These are phyloP conservation scores for Coffea canephora DNA, from an alignment of 257 asterid species.

Conservation along the genomic window DNA sequence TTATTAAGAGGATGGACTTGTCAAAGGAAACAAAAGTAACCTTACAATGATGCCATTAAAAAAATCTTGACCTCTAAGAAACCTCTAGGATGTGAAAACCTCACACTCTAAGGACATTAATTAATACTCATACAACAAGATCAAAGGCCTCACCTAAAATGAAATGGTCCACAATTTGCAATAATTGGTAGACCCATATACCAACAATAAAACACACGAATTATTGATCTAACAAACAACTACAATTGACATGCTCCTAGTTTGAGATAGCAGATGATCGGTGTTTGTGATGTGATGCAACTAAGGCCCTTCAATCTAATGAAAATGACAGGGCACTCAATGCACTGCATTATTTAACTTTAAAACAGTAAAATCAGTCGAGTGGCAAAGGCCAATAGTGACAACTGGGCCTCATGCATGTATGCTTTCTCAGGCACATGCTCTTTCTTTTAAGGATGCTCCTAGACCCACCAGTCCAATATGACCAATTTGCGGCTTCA, in stretches of 20 bases:
- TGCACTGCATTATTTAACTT: constrained; percentile 33
- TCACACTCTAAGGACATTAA: background rate
- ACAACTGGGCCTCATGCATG: constrained; percentile 28
- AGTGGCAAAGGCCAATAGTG: constrained; percentile 47
- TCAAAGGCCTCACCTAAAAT: background rate
- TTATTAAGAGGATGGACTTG: background rate
- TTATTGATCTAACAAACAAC: background rate
- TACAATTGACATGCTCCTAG: background rate
- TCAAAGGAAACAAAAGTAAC: constrained; percentile 6
- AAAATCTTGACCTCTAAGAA: background rate
- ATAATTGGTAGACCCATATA: background rate
- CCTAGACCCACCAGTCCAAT: constrained; percentile 27
- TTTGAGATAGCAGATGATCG: background rate
- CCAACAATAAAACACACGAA: constrained; percentile 8
- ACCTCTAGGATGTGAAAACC: background rate
- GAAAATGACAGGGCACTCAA: constrained; percentile 50
- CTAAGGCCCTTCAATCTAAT: constrained; percentile 3
- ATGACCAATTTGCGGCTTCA: constrained; percentile 19
- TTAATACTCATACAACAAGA: background rate
- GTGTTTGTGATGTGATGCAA: background rate
- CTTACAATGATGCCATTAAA: background rate
- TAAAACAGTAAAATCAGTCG: constrained; percentile 22
- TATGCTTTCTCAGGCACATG: constrained; percentile 9
- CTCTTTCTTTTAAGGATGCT: constrained; percentile 1
- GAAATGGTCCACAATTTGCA: constrained; percentile 2